These are phyloP conservation scores for Ascochyta clinopodiicola DNA, from an alignment of 2,329 filamentous ascomycete genomes.

Conservation along the genomic window DNA sequence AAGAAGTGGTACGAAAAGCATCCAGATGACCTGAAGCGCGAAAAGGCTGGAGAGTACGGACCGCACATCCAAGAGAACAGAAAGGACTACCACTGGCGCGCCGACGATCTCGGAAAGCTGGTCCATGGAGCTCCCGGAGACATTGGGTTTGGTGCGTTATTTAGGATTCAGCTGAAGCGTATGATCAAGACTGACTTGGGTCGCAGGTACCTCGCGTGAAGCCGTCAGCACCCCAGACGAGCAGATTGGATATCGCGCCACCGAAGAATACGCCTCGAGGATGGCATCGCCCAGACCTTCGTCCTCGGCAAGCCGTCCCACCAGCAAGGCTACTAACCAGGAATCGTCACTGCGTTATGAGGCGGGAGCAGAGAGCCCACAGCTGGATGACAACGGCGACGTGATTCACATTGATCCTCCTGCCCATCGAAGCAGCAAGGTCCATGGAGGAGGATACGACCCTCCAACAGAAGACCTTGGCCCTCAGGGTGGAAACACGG, in stretches of 20 bases:
- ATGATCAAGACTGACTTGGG: constrained; percentile 50
- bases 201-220: constrained; percentile 67
- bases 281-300: constrained; percentile 71
- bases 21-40: constrained; percentile 76
- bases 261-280: constrained; percentile 81
- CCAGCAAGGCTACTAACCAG: constrained; percentile 54
- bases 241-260: constrained; percentile 86
- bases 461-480: constrained; percentile 61
- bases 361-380: constrained; percentile 49
- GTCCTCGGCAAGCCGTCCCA: constrained; percentile 54
- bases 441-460: constrained; percentile 58
- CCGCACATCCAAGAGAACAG: constrained; percentile 64
- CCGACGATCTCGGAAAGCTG: constrained; percentile 87
- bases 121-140: constrained; percentile 70
- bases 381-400: constrained; percentile 59
- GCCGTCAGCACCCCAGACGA: constrained; percentile 82
- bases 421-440: constrained; percentile 52
- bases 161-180: constrained; percentile 45
- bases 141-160: constrained; percentile 59
- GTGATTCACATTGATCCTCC: constrained; percentile 82
- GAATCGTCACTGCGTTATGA: constrained; percentile 61
- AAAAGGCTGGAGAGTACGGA: constrained; percentile 72
- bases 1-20: constrained; percentile 93
- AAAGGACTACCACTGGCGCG: constrained; percentile 84
- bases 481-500: constrained; percentile 53